Percentiles rank a stretch among this genome's conserved stretches.
Conservation (phyloP, 371 early-diverging fungal genomes). For the Mucor velutinosus region DNA sequence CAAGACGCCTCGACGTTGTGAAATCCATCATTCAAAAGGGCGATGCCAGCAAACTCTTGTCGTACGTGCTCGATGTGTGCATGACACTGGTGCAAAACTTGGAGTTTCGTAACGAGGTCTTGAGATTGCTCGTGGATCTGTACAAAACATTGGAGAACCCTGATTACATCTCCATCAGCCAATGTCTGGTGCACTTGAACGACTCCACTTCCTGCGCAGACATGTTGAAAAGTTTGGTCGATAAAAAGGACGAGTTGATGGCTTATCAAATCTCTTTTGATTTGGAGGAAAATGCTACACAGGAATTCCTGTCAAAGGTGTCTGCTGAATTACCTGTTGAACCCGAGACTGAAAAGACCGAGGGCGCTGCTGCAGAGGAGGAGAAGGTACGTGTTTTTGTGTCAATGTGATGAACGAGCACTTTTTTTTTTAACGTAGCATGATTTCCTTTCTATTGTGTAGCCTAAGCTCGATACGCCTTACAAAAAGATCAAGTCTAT, state of each 20-base stretch:
- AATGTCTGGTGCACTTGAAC: slow-evolving; percentile 90
- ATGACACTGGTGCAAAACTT: slow-evolving; percentile 83
- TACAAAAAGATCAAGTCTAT: slow-evolving; percentile 72
- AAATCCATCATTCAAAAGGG: slow-evolving; percentile 80
- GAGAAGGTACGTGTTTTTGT: slow-evolving; percentile 45
- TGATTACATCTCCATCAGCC: slow-evolving; percentile 89
- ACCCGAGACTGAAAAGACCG: slow-evolving; percentile 38
- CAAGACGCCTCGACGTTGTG: slow-evolving; percentile 87
- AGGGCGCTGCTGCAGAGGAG: slow-evolving; percentile 25
- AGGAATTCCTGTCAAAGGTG: slow-evolving; percentile 87
- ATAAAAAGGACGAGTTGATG: slow-evolving; percentile 67
- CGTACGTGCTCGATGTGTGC: slow-evolving; percentile 81
- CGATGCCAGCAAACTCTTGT: slow-evolving; percentile 68
- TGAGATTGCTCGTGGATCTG: slow-evolving; percentile 82
- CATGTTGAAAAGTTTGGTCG: slow-evolving; percentile 68
- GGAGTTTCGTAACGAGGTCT: slow-evolving; percentile 82
- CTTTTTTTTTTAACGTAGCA: neutral
- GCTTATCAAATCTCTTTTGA: slow-evolving; percentile 98
- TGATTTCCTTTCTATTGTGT: neutral
- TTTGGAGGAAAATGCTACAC: slow-evolving; percentile 92
- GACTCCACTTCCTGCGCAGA: slow-evolving; percentile 73
- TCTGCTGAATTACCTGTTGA: slow-evolving; percentile 63
- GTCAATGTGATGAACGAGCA: neutral
- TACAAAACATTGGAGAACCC: slow-evolving; percentile 80
- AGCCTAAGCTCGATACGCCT: slow-evolving; percentile 30